A percentile compares a stretch with the other conserved stretches of the same genome.
phyloP scores from a whole-genome alignment of 305 asterid species.

The Fraxinus baroniana region DNA sequence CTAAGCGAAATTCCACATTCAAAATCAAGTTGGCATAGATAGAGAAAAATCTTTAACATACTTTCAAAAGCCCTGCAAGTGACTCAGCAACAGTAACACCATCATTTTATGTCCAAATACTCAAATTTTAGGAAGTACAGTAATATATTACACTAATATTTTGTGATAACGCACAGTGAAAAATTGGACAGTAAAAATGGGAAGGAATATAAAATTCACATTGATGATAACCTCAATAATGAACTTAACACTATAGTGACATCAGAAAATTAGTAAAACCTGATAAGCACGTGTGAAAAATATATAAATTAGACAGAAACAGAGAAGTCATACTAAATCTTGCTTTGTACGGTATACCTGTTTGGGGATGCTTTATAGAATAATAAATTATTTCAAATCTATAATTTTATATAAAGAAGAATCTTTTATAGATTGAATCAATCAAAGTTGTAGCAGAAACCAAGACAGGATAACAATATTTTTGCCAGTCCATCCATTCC shows the following conservation, averaged over 20 bases:
- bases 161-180: neutral
- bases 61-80: neutral
- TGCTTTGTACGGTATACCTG: neutral
- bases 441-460: neutral
- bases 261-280: neutral
- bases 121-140: neutral
- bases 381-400: neutral
- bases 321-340: neutral
- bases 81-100: neutral
- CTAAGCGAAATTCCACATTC: neutral
- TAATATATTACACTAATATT: neutral
- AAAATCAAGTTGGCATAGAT: neutral
- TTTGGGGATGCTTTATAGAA: neutral
- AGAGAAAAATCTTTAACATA: neutral
- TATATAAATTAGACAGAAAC: neutral
- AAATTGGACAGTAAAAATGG: neutral
- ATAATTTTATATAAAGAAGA: neutral
- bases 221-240: neutral
- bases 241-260: neutral
- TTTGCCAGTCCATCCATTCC: neutral
- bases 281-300: neutral
- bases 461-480: neutral
- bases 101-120: neutral
- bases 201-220: neutral
- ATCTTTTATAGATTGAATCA: neutral